Evolutionary conservation across 805 yeast species (phyloP).

Genomic region (Saccharomycopsis fodiens): DNA sequence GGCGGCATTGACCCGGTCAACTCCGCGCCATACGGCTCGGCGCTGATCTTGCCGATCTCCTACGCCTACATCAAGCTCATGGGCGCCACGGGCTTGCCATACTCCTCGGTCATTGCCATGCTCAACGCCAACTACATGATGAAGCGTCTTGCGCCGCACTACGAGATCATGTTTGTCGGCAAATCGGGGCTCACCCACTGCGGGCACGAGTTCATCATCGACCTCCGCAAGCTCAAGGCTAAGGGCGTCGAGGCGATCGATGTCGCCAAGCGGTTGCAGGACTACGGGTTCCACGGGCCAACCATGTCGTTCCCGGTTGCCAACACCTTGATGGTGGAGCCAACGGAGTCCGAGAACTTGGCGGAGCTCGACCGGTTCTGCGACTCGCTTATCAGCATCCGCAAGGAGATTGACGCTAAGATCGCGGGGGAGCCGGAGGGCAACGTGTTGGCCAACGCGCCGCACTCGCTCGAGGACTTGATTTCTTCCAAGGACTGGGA

Average conservation of each 20-base stretch:
- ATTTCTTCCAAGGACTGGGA: constrained; percentile 68
- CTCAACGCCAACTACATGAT: constrained; percentile 96
- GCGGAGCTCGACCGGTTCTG: constrained; percentile 87
- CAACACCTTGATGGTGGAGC: constrained; percentile 96
- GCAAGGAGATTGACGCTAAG: constrained; percentile 70
- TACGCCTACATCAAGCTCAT: constrained; percentile 92
- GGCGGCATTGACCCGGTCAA: constrained; percentile 64
- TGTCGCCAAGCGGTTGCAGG: constrained; percentile 93
- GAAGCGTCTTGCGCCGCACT: constrained; percentile 61
- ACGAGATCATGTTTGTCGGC: constrained; percentile 68
- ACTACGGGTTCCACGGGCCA: constrained; percentile 98
- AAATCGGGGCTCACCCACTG: constrained; percentile 59
- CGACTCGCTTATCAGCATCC: constrained; percentile 76
- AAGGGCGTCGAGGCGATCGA: constrained; percentile 89
- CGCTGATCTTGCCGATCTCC: constrained; percentile 86
- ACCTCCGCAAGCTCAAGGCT: constrained; percentile 75
- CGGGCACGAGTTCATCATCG: constrained; percentile 95
- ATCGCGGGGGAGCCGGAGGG: constrained; percentile 63
- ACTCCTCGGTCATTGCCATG: constrained; percentile 84
- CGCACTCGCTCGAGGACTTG: constrained; percentile 81
- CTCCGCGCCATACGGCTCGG: constrained; percentile 95
- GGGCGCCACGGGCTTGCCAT: constrained; percentile 79
- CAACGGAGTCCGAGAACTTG: constrained; percentile 89
- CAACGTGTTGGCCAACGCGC: constrained; percentile 75
- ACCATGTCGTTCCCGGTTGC: constrained; percentile 99